Conservation (phyloP, 805 yeast genomes). For the Wickerhamomyces pijperi region DNA sequence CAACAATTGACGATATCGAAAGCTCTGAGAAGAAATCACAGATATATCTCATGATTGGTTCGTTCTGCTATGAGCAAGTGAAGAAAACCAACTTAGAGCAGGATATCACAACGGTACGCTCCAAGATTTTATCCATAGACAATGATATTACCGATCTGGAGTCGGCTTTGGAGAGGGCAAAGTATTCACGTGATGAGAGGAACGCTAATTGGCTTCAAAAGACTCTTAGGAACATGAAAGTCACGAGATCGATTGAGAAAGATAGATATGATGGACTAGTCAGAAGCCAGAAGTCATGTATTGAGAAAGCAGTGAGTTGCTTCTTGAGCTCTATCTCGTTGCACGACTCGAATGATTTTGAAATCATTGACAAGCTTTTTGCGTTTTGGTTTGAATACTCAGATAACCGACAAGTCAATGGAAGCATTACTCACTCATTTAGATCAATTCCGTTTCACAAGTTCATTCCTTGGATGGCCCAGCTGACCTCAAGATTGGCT, state of each 20-base stretch:
- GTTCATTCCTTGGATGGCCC: conserved; percentile 74
- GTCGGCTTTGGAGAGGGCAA: too few relatives aligned
- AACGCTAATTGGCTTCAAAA: too few relatives aligned
- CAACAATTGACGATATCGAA: conserved; percentile 6
- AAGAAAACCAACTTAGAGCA: conserved; percentile 32
- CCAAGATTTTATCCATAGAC: too few relatives aligned
- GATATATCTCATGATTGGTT: conserved; percentile 51
- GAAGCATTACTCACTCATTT: conserved; percentile 26
- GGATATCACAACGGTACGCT: conserved; percentile 30
- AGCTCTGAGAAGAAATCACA: conserved; percentile 25
- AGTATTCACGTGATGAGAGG: too few relatives aligned
- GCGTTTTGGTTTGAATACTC: conserved; percentile 73
- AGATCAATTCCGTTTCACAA: conserved; percentile 41
- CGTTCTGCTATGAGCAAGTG: conserved; percentile 61
- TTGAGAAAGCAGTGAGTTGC: conserved; percentile 43
- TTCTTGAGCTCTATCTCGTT: conserved; percentile 45
- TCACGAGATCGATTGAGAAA: conserved; percentile 38
- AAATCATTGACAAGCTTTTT: conserved; percentile 64
- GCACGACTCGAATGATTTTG: conserved; percentile 33
- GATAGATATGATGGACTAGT: conserved; percentile 30
- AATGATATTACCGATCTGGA: too few relatives aligned
- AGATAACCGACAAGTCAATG: conserved; percentile 31
- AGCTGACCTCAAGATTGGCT: conserved; percentile 60
- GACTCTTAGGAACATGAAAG: conserved; percentile 32
- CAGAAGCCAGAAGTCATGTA: conserved; percentile 29